Evolutionary conservation across 2,329 filamentous ascomycete genomes (phyloP).

Genomic region (Colletotrichum theobromicola): DNA sequence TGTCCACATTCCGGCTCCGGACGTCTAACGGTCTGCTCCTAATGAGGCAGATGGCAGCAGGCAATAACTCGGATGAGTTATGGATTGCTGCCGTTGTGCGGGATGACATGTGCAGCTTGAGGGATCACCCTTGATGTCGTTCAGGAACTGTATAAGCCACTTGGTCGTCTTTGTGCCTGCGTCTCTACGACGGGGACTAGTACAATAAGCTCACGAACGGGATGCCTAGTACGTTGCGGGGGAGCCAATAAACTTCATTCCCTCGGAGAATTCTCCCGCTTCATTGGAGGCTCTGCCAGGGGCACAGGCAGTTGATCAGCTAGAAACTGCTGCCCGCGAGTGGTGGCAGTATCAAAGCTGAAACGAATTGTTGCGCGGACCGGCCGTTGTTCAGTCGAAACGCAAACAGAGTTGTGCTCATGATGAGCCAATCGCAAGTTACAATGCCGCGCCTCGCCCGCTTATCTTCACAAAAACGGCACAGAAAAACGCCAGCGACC

Average conservation of each 20-base stretch:
- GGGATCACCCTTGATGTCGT: background rate
- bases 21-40: background rate
- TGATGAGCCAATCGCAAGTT: constrained; percentile 10
- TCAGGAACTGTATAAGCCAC: background rate
- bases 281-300: background rate
- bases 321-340: background rate
- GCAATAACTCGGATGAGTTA: background rate
- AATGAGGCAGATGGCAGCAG: background rate
- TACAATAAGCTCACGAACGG: background rate
- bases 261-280: background rate
- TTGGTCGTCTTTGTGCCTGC: background rate
- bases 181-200: background rate
- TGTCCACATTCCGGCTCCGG: background rate
- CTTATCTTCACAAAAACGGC: background rate
- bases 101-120: constrained; percentile 7
- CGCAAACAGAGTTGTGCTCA: background rate
- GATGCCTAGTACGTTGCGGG: background rate
- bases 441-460: background rate
- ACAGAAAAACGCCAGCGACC: background rate
- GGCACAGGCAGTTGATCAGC: background rate
- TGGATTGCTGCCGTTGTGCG: background rate
- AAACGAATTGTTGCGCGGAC: constrained; percentile 5
- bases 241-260: background rate
- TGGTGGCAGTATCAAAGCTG: constrained; percentile 10
- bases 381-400: constrained; percentile 12